These are phyloP conservation scores for Candolleomyces eurysporus DNA, from an alignment of 768 basidiomycete species.

Conservation along the genomic window DNA sequence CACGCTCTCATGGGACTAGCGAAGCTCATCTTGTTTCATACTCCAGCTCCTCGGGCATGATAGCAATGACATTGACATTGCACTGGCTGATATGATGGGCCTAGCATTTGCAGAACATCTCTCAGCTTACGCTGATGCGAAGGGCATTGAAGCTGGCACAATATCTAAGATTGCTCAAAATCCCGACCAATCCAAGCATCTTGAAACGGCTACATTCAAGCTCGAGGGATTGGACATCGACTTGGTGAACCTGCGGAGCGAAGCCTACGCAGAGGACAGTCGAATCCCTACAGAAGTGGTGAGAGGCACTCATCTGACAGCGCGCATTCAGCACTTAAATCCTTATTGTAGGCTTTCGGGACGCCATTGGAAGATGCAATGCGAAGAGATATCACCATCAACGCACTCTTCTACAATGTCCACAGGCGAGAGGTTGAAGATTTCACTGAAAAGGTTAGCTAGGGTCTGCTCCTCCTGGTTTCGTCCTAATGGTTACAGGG, in stretches of 20 bases:
- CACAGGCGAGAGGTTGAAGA: slow-evolving; percentile 87
- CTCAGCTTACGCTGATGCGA: slow-evolving; percentile 53
- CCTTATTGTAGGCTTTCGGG: slow-evolving; percentile 68
- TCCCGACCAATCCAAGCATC: slow-evolving; percentile 96
- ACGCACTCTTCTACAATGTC: slow-evolving; percentile 94
- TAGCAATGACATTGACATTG: slow-evolving; percentile 93
- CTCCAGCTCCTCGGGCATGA: slow-evolving; percentile 72
- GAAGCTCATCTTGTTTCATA: slow-evolving; percentile 3
- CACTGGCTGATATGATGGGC: slow-evolving; percentile 87
- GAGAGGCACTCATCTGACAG: slow-evolving; percentile 25
- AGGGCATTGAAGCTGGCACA: slow-evolving; percentile 51
- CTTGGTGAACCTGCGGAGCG: slow-evolving; percentile 90
- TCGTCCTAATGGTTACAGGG: slow-evolving; percentile 49
- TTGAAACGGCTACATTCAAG: slow-evolving; percentile 89
- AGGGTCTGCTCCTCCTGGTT: neutral
- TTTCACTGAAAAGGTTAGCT: slow-evolving; percentile 67
- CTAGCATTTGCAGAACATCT: slow-evolving; percentile 83
- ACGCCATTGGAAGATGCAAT: slow-evolving; percentile 90
- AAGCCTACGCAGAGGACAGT: slow-evolving; percentile 85
- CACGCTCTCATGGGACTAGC: neutral
- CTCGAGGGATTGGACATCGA: slow-evolving; percentile 84
- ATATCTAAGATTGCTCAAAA: slow-evolving; percentile 88
- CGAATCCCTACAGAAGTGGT: slow-evolving; percentile 89
- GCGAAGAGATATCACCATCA: slow-evolving; percentile 92
- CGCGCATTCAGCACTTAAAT: neutral